phyloP scores from a whole-genome alignment of 208 protist genomes.

The Acanthamoeba triangularis region DNA sequence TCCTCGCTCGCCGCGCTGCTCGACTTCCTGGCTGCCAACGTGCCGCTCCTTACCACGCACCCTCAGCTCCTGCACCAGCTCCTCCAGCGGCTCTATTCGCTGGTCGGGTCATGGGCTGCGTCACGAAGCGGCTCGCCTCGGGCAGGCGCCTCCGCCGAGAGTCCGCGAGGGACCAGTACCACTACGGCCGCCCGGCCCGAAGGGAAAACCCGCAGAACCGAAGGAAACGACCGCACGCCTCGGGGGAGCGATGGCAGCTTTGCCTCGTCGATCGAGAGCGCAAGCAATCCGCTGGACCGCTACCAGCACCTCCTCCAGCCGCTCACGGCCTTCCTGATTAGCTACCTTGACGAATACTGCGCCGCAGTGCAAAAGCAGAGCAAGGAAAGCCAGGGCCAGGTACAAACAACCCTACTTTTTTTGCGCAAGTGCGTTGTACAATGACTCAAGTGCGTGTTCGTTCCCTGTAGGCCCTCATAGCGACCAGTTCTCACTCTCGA shows the following conservation, averaged over 20 bases:
- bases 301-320: slow-evolving; percentile 8
- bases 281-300: neutral
- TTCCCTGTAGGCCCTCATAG: neutral
- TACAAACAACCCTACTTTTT: neutral
- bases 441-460: neutral
- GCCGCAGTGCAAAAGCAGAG: neutral
- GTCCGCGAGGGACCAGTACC: neutral
- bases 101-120: slow-evolving; percentile 8
- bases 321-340: neutral
- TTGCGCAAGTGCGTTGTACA: neutral
- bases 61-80: slow-evolving; percentile 37
- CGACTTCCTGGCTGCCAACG: slow-evolving; percentile 25
- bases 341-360: slow-evolving; percentile 8
- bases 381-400: neutral
- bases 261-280: neutral
- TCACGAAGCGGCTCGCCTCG: neutral
- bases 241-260: neutral
- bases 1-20: neutral
- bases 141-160: neutral
- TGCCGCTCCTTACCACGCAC: slow-evolving; percentile 10
- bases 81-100: slow-evolving; percentile 14
- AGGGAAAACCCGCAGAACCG: neutral
- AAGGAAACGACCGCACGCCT: neutral
- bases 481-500: neutral
- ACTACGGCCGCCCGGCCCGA: neutral